These are phyloP conservation scores for Galerina marginata DNA, from an alignment of 768 basidiomycete species.

Conservation along the genomic window DNA sequence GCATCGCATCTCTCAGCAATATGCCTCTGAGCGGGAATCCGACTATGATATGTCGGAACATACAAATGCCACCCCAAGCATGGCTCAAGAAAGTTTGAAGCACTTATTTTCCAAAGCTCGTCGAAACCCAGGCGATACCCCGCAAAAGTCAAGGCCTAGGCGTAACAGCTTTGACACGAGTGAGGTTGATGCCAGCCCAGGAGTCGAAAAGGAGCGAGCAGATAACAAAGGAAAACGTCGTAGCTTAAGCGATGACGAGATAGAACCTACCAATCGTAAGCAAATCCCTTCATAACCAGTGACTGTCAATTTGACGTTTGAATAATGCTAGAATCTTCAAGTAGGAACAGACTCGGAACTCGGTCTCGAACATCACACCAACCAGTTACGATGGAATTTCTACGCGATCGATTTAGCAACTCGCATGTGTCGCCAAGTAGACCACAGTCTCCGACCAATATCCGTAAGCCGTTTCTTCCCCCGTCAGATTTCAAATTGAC, in stretches of 20 bases:
- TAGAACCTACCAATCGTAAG: conserved; percentile 59
- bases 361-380: conserved; percentile 47
- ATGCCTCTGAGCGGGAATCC: conserved; percentile 57
- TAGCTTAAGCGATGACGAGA: conserved; percentile 74
- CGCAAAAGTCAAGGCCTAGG: conserved; percentile 50
- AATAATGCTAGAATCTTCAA: conserved; percentile 21
- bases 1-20: conserved; percentile 30
- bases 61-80: conserved; percentile 44
- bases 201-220: conserved; percentile 43
- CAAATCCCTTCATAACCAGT: conserved; percentile 13
- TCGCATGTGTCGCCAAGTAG: conserved; percentile 5
- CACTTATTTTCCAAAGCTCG: conserved; percentile 71
- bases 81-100: conserved; percentile 63
- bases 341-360: conserved; percentile 31
- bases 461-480: conserved; percentile 7
- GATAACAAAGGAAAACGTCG: conserved; percentile 56
- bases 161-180: conserved; percentile 66
- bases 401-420: conserved; percentile 50
- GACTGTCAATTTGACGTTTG: conserved; percentile 3
- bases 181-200: conserved; percentile 62
- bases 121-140: conserved; percentile 68
- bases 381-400: conserved; percentile 39
- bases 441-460: conserved; percentile 3
- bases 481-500: neutral
- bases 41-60: conserved; percentile 59